Evolutionary conservation across 1,139 yeast genomes (phyloP).

Genomic region (Protomyces gravidus): DNA sequence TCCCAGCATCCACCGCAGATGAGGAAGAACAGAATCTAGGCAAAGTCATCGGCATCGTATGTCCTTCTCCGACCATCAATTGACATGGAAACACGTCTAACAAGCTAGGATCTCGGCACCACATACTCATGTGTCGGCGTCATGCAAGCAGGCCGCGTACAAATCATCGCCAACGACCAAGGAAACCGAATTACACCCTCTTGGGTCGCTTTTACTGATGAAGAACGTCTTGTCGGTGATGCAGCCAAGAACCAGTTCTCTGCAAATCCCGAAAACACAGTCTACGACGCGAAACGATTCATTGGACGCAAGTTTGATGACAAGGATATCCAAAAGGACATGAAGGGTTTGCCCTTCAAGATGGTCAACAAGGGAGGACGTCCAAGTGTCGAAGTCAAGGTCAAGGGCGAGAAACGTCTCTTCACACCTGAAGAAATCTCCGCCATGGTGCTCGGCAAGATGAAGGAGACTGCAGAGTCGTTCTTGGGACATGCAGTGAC

Average conservation of each 20-base stretch:
- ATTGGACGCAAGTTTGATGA: constrained; percentile 76
- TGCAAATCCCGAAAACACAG: constrained; percentile 69
- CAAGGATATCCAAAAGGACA: constrained; percentile 71
- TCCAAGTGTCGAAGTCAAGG: constrained; percentile 73
- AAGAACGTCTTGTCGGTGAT: constrained; percentile 87
- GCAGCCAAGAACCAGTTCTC: constrained; percentile 94
- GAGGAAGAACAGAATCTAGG: constrained; percentile 14
- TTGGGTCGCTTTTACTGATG: constrained; percentile 77
- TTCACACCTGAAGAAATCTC: constrained; percentile 89
- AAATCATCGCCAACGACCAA: constrained; percentile 84
- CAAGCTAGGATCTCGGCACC: constrained; percentile 62
- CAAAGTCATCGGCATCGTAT: constrained; percentile 25
- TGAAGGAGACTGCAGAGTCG: constrained; percentile 91
- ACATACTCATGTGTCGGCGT: constrained; percentile 94
- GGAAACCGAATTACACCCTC: constrained; percentile 95
- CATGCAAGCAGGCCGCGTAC: constrained; percentile 81
- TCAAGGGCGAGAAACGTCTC: constrained; percentile 60
- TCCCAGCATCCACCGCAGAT: constrained; percentile 19
- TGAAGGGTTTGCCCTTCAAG: constrained; percentile 73
- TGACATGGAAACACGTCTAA: not conserved
- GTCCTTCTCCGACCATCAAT: not conserved
- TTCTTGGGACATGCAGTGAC: constrained; percentile 84
- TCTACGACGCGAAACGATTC: constrained; percentile 80
- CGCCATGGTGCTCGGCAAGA: constrained; percentile 84
- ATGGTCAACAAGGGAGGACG: constrained; percentile 67